Conservation (phyloP, 2,329 filamentous ascomycete species). For the Cucurbitaria berberidis region DNA sequence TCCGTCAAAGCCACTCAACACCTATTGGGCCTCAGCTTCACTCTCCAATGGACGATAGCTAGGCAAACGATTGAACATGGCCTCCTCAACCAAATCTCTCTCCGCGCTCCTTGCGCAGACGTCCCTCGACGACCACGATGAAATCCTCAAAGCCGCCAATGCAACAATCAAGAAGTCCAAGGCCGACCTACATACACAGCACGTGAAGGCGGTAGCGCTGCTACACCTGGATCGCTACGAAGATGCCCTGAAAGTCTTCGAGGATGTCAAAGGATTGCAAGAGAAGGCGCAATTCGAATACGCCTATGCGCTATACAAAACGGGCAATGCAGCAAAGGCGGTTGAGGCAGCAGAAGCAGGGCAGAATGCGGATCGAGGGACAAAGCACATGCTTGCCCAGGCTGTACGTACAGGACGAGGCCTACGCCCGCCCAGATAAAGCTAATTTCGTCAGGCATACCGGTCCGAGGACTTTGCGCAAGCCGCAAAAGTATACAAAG, state of each 20-base stretch:
- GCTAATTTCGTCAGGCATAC: constrained; percentile 62
- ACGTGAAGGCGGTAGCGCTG: constrained; percentile 74
- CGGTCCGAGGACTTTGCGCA: constrained; percentile 74
- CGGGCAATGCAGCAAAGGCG: constrained; percentile 71
- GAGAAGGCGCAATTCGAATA: constrained; percentile 70
- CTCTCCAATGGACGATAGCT: constrained; percentile 32
- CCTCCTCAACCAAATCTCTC: constrained; percentile 55
- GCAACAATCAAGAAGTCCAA: constrained; percentile 64
- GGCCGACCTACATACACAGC: constrained; percentile 65
- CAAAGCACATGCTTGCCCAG: constrained; percentile 67
- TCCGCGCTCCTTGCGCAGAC: constrained; percentile 63
- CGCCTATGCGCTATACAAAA: constrained; percentile 85
- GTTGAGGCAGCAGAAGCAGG: constrained; percentile 56
- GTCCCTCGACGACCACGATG: constrained; percentile 72
- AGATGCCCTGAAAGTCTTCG: constrained; percentile 73
- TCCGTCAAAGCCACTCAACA: constrained; percentile 17
- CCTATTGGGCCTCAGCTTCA: background rate
- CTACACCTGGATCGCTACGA: constrained; percentile 83
- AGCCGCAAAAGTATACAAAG: constrained; percentile 67
- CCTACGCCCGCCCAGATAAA: background rate
- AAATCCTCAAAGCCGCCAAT: constrained; percentile 71
- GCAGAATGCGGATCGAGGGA: constrained; percentile 53
- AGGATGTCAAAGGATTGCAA: constrained; percentile 66
- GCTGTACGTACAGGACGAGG: constrained; percentile 53
- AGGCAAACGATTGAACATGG: constrained; percentile 39